Conservation (phyloP, 768 basidiomycete species). For the Calocera viscosa region DNA sequence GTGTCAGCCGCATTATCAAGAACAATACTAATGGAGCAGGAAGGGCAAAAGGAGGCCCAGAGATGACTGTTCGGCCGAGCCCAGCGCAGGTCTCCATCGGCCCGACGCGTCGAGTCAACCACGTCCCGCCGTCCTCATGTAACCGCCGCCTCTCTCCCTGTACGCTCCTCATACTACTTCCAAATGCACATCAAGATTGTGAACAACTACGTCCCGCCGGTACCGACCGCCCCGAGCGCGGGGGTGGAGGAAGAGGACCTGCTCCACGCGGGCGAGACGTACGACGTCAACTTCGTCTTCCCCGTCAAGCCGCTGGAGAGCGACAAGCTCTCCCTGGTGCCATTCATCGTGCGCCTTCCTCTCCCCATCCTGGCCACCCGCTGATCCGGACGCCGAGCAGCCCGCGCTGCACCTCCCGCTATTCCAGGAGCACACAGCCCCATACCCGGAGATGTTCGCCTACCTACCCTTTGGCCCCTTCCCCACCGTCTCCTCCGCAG, state of each 20-base stretch:
- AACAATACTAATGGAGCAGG: too few species aligned
- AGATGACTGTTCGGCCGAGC: too few species aligned
- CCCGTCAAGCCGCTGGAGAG: slow-evolving; percentile 37
- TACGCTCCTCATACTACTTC: too few species aligned
- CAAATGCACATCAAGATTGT: background rate
- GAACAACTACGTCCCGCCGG: background rate
- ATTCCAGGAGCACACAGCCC: slow-evolving; percentile 14
- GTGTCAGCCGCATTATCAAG: too few species aligned
- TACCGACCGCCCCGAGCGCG: background rate
- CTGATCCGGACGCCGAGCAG: background rate
- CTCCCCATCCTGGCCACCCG: background rate
- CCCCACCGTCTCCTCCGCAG: background rate
- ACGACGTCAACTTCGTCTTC: slow-evolving; percentile 42
- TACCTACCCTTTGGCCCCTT: slow-evolving; percentile 42
- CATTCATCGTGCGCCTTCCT: slow-evolving; percentile 30
- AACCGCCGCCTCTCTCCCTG: too few species aligned
- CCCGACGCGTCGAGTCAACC: too few species aligned
- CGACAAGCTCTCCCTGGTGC: slow-evolving; percentile 38
- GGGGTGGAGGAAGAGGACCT: background rate
- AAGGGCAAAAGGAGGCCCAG: too few species aligned
- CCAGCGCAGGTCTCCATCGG: too few species aligned
- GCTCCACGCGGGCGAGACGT: slow-evolving; percentile 19
- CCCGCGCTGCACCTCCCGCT: background rate
- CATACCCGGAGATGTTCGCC: slow-evolving; percentile 33
- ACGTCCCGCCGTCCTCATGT: too few species aligned